Conservation (phyloP, 2,329 filamentous ascomycete genomes). For the Phyllosticta citriasiana region DNA sequence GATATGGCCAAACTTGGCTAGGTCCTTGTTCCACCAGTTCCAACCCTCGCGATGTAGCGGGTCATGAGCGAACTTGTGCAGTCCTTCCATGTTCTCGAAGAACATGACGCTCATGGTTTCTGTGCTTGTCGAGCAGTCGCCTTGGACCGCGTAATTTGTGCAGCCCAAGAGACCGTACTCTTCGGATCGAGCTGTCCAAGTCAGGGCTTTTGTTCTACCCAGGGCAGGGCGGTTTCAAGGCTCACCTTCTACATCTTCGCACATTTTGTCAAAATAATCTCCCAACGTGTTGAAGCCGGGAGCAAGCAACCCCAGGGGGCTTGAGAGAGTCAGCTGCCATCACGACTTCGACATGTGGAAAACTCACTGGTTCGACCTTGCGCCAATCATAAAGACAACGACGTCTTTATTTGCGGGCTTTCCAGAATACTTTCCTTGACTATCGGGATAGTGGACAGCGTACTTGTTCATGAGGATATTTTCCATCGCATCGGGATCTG, state of each 20-base stretch:
- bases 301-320: slow-evolving; percentile 39
- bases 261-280: slow-evolving; percentile 32
- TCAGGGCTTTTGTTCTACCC: background rate
- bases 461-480: slow-evolving; percentile 26
- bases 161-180: background rate
- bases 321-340: slow-evolving; percentile 10
- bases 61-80: slow-evolving; percentile 45
- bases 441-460: slow-evolving; percentile 30
- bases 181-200: background rate
- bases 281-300: slow-evolving; percentile 35
- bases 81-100: slow-evolving; percentile 39
- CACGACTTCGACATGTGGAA: background rate
- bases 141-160: slow-evolving; percentile 31
- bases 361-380: slow-evolving; percentile 23
- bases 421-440: slow-evolving; percentile 20
- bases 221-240: slow-evolving; percentile 20
- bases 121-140: slow-evolving; percentile 30
- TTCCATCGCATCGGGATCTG: slow-evolving; percentile 29
- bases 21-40: slow-evolving; percentile 38
- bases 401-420: slow-evolving; percentile 23
- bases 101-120: slow-evolving; percentile 38
- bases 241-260: slow-evolving; percentile 22
- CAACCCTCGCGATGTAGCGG: slow-evolving; percentile 39
- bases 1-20: slow-evolving; percentile 30
- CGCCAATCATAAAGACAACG: slow-evolving; percentile 31